Base-by-base conservation (phyloP, 2,329 filamentous ascomycete species). In the Dothideomycetes sp. region DNA sequence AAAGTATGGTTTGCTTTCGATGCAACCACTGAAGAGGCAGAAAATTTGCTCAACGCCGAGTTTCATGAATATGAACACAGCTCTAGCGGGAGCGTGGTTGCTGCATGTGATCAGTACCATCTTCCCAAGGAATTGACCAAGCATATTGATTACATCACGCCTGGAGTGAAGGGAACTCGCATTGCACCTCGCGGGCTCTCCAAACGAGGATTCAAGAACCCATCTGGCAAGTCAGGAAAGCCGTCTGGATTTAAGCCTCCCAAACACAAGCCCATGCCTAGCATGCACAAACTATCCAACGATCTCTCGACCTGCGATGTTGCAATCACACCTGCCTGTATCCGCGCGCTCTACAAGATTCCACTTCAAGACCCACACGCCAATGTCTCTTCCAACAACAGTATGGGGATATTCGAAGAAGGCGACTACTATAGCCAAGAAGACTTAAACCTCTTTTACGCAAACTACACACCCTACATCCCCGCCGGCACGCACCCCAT, bases 361-460 rank as follows among this genome's bases (percentile, higher is more conserved):
- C 14, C 49, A 18, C 36, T 45, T 15, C 40, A 46, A 4, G 27
- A 38, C 7, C 40, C 44, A n/a, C 14, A 50, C 31, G 42, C 42
- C 8, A 39, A 42, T 11, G 44, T 47, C 15, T 45, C 31, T 38
- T 24, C 38, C 5, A 48, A 48, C 35, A 52, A 52, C 42, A 43
- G 40, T 3, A 37, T 63, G 19, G 65, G 61, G 33, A 66, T 71
- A 27, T 66, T 65, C 30, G 63, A 69, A 46, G 58, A 59, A 19
- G 51, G 49, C 3, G 66, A 68, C 43, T 59, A 62, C 19, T 71
- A 69, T 35, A 56, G 57, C 4, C 61, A 67, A 46, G 56, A 60
- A 31, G 65, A 69, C 49, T 51, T 71, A 16, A 46, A 69, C 39
- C 49, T 62, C n/a, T 68, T 64, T 49, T 65, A 65, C 36, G 40